These are phyloP conservation scores for Castanea mollissima DNA, from an alignment of 306 rosid genomes.

Conservation along the genomic window DNA sequence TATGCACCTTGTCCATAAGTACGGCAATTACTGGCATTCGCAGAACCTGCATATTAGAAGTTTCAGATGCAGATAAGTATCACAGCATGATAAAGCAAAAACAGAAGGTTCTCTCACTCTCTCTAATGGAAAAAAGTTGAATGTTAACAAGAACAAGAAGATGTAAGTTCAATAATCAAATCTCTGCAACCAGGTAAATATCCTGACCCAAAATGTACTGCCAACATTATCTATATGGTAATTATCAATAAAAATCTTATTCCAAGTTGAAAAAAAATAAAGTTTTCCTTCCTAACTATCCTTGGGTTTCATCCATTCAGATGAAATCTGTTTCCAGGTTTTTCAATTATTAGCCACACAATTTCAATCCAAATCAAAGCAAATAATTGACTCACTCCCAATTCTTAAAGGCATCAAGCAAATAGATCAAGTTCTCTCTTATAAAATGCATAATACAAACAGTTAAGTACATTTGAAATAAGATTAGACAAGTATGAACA, in stretches of 20 bases:
- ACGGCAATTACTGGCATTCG: conserved; percentile 78
- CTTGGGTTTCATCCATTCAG: conserved; percentile 6
- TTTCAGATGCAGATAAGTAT: conserved; percentile 28
- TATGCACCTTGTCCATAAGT: conserved; percentile 70
- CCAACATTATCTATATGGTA: not conserved
- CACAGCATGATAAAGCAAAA: conserved; percentile 11
- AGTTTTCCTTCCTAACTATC: not conserved
- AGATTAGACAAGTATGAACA: conserved; percentile 2
- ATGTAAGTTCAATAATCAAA: not conserved
- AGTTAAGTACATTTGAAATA: not conserved
- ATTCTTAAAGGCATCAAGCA: not conserved
- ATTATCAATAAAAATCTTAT: not conserved
- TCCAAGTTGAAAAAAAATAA: not conserved
- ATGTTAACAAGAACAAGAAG: conserved; percentile 10
- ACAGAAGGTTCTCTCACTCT: not conserved
- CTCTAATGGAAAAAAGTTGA: not conserved
- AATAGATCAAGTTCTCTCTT: conserved; percentile 1
- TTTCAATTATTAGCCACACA: not conserved
- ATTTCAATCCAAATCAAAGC: not conserved
- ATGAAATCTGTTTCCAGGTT: conserved; percentile 3
- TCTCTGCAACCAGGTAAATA: not conserved
- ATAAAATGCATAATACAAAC: not conserved
- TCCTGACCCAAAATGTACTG: not conserved
- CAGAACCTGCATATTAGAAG: conserved; percentile 62
- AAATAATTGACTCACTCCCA: not conserved